Conservation (phyloP, 2,329 filamentous ascomycete genomes). For the Pestalotiopsis sp. region DNA sequence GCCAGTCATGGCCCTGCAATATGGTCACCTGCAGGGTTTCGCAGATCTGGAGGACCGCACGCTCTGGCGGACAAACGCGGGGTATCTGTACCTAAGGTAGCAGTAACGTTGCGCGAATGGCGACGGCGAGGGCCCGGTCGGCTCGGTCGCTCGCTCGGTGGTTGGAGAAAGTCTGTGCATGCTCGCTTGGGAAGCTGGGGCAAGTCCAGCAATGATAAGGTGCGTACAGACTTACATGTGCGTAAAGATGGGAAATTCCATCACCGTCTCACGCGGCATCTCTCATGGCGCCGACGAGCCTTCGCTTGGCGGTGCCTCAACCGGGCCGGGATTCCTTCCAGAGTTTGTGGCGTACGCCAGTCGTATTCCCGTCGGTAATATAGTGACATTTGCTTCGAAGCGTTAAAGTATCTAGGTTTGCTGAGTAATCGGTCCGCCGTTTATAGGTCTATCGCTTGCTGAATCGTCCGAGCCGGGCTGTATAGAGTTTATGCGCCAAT, state of each 20-base stretch:
- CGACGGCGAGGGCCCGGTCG: neutral
- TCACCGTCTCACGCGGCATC: neutral
- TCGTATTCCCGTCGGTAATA: neutral
- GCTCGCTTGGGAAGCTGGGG: neutral
- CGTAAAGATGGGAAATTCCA: neutral
- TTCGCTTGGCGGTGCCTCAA: neutral
- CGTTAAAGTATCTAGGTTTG: neutral
- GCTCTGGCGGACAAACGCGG: neutral
- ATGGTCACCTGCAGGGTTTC: neutral
- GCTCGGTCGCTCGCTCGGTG: neutral
- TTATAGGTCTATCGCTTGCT: neutral
- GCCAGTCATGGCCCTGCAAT: neutral
- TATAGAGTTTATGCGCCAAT: neutral
- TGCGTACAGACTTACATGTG: neutral
- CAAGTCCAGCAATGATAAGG: neutral
- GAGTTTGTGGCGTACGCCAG: neutral
- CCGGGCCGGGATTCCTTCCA: neutral
- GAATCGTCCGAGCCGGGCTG: neutral
- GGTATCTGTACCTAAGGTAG: neutral
- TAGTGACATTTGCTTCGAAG: neutral
- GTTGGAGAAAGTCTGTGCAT: neutral
- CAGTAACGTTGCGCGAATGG: neutral
- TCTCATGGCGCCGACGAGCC: neutral
- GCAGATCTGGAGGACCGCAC: neutral
- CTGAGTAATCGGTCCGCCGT: no score